A percentile compares a stretch with the other conserved stretches of the same genome.
phyloP scores from a whole-genome alignment of 768 basidiomycete genomes.

The Boletus eberwhitei region DNA sequence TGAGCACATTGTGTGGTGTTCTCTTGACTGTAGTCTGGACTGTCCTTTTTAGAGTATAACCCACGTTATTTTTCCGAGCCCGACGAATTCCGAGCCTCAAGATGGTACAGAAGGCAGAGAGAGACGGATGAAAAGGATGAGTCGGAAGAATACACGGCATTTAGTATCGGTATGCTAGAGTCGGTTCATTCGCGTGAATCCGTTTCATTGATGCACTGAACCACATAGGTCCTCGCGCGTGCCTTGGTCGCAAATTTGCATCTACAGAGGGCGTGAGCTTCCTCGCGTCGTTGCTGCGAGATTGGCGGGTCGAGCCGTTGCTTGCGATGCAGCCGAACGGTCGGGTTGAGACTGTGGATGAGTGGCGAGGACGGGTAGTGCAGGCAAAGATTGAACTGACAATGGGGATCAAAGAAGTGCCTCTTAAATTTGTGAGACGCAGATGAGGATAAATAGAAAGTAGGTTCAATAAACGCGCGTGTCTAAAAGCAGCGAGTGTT shows the following conservation, averaged over 20 bases:
- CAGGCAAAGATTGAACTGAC: conserved; percentile 14
- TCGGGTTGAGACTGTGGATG: conserved; percentile 14
- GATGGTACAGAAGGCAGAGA: conserved; percentile 33
- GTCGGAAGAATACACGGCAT: conserved; percentile 22
- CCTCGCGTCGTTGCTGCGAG: conserved; percentile 48
- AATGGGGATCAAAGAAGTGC: conserved; percentile 21
- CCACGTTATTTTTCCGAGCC: conserved; percentile 37
- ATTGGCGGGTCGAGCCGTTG: conserved; percentile 51
- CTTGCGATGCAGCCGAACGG: conserved; percentile 21
- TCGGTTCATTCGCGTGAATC: neutral
- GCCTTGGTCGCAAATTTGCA: conserved; percentile 56
- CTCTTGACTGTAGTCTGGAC: neutral
- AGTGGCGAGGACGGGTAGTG: conserved; percentile 25
- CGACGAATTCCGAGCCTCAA: conserved; percentile 33
- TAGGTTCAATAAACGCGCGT: neutral
- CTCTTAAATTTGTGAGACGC: conserved; percentile 21
- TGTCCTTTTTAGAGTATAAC: conserved; percentile 34
- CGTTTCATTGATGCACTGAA: neutral
- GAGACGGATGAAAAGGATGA: conserved; percentile 7
- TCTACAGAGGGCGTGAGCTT: conserved; percentile 50
- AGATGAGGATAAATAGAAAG: neutral
- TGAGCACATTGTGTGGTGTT: conserved; percentile 7
- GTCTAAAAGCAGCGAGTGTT: conserved; percentile 10
- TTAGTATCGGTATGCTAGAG: conserved; percentile 19
- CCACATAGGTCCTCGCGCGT: conserved; percentile 43